Base-by-base conservation (phyloP, 1,284 basidiomycete genomes). In the Cutaneotrichosporon sp. region DNA sequence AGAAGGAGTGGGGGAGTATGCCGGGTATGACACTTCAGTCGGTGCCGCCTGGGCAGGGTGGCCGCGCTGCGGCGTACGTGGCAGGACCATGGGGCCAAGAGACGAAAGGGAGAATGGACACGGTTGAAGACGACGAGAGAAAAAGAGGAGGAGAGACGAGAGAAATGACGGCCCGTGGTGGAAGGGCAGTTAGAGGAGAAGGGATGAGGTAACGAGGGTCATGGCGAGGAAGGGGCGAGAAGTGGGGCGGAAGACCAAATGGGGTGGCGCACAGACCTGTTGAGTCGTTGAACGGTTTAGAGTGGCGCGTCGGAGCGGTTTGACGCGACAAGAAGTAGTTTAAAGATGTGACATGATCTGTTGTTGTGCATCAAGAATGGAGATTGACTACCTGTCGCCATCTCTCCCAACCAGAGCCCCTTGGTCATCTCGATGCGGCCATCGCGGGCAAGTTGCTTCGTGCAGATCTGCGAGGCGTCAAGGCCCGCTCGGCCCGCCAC, bases 1-100 rank as follows among this genome's bases (percentile, higher is more conserved):
- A 10, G 70, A 70, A 10, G 69, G 70, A 1, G 66, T 58, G 26
- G 65, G 69, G 3, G 69, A 70, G 38, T 65, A 70, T 9, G 58
- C 46, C 14, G 68, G 50, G 40, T 68, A 68, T 14, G 65, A 61
- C 32, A 55, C 56, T 26, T 67, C 63, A 16, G 59, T 40, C 16
- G 26, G 14, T 30, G 49, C 21, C 34, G 18, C 40, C 46, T 31
- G 52, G 36, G 34, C 30, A 31, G 1, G 18, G 18, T 7, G 26
- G 26, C 32, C 46, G 16, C 31, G 30, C 18, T 32, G 40, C 30
- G 59, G 58, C 38, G 50, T 61, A n/a, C 47, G 55, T 22, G 13
- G 40, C 36, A 30, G 30, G 46, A 21, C 58, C 58, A 34, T 42
- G n/a, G 8, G 57, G 58, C 18, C 30, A 32, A 22, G 61, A 46